Conservation (phyloP, 805 yeast genomes). For the Candida morakotiae region DNA sequence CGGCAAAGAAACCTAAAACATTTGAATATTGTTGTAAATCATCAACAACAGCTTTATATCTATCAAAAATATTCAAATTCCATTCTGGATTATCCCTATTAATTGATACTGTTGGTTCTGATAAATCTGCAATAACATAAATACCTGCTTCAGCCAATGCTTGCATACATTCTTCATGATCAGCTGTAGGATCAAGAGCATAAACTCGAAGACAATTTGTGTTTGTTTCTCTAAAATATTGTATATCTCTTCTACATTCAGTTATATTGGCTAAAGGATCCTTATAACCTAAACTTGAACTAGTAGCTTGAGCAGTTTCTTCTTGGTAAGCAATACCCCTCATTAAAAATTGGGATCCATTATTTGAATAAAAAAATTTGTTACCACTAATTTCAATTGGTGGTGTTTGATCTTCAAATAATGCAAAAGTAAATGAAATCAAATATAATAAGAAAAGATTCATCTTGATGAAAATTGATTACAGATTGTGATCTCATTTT, state of each 20-base stretch:
- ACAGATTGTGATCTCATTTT: too few species aligned
- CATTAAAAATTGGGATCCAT: slow-evolving; percentile 42
- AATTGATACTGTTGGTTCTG: slow-evolving; percentile 76
- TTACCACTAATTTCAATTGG: slow-evolving; percentile 39
- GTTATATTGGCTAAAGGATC: slow-evolving; percentile 41
- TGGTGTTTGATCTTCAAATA: slow-evolving; percentile 18
- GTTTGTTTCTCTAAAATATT: slow-evolving; percentile 32
- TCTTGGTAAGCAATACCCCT: slow-evolving; percentile 44
- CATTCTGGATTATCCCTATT: slow-evolving; percentile 75
- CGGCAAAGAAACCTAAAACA: slow-evolving; percentile 92
- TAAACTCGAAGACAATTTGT: slow-evolving; percentile 43
- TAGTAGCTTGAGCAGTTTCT: slow-evolving; percentile 27
- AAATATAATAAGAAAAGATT: slow-evolving; percentile 7
- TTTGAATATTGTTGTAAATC: slow-evolving; percentile 72
- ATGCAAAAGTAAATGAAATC: slow-evolving; percentile 9
- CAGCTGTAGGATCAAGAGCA: slow-evolving; percentile 34
- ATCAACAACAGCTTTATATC: slow-evolving; percentile 84
- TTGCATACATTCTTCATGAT: slow-evolving; percentile 41
- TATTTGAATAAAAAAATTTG: slow-evolving; percentile 38
- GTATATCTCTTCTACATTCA: slow-evolving; percentile 41
- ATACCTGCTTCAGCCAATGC: slow-evolving; percentile 44
- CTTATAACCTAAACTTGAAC: slow-evolving; percentile 14
- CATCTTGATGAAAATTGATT: too few species aligned
- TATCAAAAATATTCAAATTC: slow-evolving; percentile 64
- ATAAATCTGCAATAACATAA: slow-evolving; percentile 40